phyloP scores from a whole-genome alignment of 306 rosid species.

The Albizia julibrissin region DNA sequence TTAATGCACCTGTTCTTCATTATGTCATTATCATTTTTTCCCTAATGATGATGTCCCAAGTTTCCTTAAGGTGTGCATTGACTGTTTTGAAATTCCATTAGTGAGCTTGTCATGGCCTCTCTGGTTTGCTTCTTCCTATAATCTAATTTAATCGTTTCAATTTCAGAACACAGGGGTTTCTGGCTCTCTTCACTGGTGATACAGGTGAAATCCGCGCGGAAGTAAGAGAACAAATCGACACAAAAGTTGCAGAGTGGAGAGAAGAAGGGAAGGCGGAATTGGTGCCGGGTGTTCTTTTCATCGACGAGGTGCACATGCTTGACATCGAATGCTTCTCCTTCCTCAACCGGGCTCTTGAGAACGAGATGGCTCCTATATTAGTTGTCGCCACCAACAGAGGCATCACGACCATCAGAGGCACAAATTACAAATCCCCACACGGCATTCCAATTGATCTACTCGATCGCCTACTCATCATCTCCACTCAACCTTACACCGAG shows the following conservation, averaged over 20 bases:
- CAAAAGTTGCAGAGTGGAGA: constrained; percentile 99
- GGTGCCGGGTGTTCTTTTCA: constrained; percentile 95
- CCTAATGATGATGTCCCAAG: background rate
- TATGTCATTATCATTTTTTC: background rate
- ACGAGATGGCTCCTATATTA: constrained; percentile 96
- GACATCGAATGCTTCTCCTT: constrained; percentile 96
- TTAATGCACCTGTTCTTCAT: background rate
- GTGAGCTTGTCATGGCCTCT: background rate
- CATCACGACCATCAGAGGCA: constrained; percentile 90
- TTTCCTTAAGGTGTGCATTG: background rate
- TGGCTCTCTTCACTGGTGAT: constrained; percentile 96
- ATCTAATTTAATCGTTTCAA: constrained; percentile 29
- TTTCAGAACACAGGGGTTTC: constrained; percentile 93
- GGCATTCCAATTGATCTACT: constrained; percentile 95
- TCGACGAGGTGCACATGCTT: constrained; percentile 97
- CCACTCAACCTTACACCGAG: constrained; percentile 85
- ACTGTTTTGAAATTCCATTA: background rate
- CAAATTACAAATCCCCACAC: constrained; percentile 90
- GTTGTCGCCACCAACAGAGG: constrained; percentile 98
- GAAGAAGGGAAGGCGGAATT: constrained; percentile 99
- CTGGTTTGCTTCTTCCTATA: background rate
- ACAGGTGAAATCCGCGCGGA: constrained; percentile 98
- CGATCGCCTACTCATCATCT: constrained; percentile 88
- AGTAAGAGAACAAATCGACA: constrained; percentile 97
- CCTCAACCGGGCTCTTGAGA: constrained; percentile 91